Conservation (phyloP, 176 grass and related monocot species). For the Tuctoria greenei region DNA sequence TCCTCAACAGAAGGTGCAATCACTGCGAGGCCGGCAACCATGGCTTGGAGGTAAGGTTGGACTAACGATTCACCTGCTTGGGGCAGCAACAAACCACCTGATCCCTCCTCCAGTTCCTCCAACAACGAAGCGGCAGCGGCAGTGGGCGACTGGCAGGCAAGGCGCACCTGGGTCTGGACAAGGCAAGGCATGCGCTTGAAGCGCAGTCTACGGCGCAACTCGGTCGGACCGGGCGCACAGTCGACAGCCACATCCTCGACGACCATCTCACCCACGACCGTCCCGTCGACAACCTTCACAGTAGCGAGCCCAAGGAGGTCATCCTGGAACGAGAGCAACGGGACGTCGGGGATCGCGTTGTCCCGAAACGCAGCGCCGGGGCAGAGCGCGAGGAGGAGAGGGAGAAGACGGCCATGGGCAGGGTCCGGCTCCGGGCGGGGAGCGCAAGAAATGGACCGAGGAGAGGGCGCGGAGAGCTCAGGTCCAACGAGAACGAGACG, state of each 20-base stretch:
- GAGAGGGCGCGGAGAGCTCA: slow-evolving; percentile 31
- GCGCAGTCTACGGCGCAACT: slow-evolving; percentile 59
- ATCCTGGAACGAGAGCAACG: slow-evolving; percentile 81
- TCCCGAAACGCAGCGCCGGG: slow-evolving; percentile 52
- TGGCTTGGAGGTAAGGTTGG: slow-evolving; percentile 82
- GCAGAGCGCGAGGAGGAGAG: slow-evolving; percentile 68
- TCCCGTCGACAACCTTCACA: slow-evolving; percentile 41
- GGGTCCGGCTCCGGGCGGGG: slow-evolving; percentile 41
- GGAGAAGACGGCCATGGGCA: slow-evolving; percentile 46
- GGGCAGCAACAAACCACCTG: slow-evolving; percentile 34
- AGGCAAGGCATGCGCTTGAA: slow-evolving; percentile 93
- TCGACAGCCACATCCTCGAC: slow-evolving; percentile 76
- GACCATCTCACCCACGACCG: slow-evolving; percentile 71
- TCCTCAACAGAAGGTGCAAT: slow-evolving; percentile 31
- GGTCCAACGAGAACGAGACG: slow-evolving; percentile 68
- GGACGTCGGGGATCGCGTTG: slow-evolving; percentile 49
- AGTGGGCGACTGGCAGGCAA: slow-evolving; percentile 13
- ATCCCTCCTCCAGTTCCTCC: slow-evolving; percentile 33
- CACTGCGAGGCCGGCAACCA: slow-evolving; percentile 59
- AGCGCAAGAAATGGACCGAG: slow-evolving; percentile 32
- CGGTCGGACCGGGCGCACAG: background rate
- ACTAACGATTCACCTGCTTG: slow-evolving; percentile 41
- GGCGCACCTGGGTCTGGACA: slow-evolving; percentile 72
- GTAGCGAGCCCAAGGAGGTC: slow-evolving; percentile 46
- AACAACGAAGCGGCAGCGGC: slow-evolving; percentile 14